phyloP scores from a whole-genome alignment of 1,284 basidiomycete species.

The Kwoniella shivajii region DNA sequence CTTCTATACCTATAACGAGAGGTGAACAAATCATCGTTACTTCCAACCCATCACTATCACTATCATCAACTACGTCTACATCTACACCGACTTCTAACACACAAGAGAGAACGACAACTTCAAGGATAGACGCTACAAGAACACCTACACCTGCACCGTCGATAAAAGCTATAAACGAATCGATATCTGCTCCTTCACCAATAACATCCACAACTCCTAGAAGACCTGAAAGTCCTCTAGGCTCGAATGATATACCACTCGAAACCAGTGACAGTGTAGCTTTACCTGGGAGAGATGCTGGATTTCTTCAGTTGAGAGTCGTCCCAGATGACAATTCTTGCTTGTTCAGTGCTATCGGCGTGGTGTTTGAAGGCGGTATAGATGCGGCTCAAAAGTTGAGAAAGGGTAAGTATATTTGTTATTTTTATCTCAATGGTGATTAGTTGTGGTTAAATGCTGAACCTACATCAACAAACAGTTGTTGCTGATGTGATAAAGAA shows the following conservation, averaged over 20 bases:
- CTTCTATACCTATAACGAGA: conserved; percentile 70
- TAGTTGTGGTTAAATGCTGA: no score
- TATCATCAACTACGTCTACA: conserved; percentile 11
- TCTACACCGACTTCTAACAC: conserved; percentile 14
- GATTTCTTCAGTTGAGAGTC: conserved; percentile 59
- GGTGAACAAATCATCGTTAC: conserved; percentile 84
- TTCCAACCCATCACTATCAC: conserved; percentile 42
- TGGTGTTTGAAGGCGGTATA: conserved; percentile 80
- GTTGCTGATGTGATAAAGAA: conserved; percentile 75
- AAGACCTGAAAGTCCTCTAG: conserved; percentile 18
- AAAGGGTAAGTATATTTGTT: conserved; percentile 30
- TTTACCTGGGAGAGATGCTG: conserved; percentile 56
- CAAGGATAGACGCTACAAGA: conserved; percentile 8
- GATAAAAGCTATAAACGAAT: conserved; percentile 39
- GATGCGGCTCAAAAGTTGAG: conserved; percentile 56
- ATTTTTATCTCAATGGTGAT: no score
- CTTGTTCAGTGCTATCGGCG: conserved; percentile 79
- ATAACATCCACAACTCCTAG: conserved; percentile 10
- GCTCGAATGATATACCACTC: conserved; percentile 23
- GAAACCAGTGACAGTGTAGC: conserved; percentile 33
- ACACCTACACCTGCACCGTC: conserved; percentile 35
- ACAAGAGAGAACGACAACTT: neutral
- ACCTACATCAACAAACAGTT: no score
- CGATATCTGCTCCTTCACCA: conserved; percentile 39
- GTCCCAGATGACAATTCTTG: conserved; percentile 94